phyloP scores from a whole-genome alignment of 2,329 filamentous ascomycete genomes.

The Amauroascus niger region DNA sequence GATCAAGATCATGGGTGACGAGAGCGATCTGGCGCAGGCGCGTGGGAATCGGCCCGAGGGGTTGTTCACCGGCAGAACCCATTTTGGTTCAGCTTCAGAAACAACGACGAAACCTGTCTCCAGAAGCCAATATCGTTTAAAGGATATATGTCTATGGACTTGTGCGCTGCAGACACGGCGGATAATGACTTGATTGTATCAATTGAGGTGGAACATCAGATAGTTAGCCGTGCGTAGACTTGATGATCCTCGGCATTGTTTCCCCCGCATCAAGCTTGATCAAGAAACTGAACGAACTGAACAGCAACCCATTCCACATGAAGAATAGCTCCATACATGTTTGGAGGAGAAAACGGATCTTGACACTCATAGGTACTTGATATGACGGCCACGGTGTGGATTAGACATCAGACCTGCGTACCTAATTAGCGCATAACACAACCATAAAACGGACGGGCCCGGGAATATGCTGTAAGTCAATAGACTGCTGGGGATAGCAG shows the following conservation, averaged over 20 bases:
- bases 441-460: too few species aligned
- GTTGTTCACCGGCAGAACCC: background rate
- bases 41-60: constrained; percentile 13
- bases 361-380: too few species aligned
- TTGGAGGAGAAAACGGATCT: too few species aligned
- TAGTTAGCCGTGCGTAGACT: background rate
- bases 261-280: background rate
- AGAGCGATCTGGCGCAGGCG: constrained; percentile 23
- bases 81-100: background rate
- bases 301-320: too few species aligned
- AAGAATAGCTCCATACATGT: too few species aligned
- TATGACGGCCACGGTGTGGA: too few species aligned
- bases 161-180: too few species aligned
- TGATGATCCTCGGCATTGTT: background rate
- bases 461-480: too few species aligned
- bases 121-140: background rate
- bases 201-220: background rate
- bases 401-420: too few species aligned
- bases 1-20: constrained; percentile 19
- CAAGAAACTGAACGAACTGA: background rate
- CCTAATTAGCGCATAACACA: too few species aligned
- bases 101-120: background rate
- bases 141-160: too few species aligned
- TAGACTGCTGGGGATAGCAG: too few species aligned
- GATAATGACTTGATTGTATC: background rate